Percentiles rank a stretch among this genome's conserved stretches.
Conservation (phyloP, 164 flowering plant species). For the Berberis thunbergii region DNA sequence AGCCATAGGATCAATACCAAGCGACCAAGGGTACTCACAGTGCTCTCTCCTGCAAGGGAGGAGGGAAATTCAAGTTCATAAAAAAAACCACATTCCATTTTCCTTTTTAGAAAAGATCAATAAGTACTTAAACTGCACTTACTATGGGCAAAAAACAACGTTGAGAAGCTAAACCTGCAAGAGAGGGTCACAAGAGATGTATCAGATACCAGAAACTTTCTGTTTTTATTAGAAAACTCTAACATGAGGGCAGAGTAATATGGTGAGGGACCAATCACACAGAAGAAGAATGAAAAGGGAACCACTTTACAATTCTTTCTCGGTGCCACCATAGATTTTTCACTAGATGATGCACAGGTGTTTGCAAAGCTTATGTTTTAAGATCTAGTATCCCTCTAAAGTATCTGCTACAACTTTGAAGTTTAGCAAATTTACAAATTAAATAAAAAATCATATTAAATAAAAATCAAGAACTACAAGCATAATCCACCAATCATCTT, state of each 20-base stretch:
- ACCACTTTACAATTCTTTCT: too few relatives aligned
- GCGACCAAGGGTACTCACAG: conserved; percentile 25
- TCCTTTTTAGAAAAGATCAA: conserved; percentile 1
- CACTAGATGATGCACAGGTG: too few relatives aligned
- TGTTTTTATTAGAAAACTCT: background rate
- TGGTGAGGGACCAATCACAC: background rate
- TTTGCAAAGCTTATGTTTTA: too few relatives aligned
- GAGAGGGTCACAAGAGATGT: conserved; percentile 5
- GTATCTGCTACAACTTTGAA: too few relatives aligned
- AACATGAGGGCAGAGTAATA: background rate
- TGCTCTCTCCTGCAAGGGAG: conserved; percentile 23
- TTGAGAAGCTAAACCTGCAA: conserved; percentile 83
- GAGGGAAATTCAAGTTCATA: background rate
- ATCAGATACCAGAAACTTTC: conserved; percentile 4
- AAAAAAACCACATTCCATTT: conserved; percentile 1
- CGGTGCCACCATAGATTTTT: too few relatives aligned
- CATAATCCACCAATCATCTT: too few relatives aligned
- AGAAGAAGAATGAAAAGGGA: background rate
- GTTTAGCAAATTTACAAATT: too few relatives aligned
- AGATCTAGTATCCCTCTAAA: too few relatives aligned
- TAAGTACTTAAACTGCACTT: conserved; percentile 24
- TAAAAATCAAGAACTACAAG: too few relatives aligned
- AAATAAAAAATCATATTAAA: too few relatives aligned
- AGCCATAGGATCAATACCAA: conserved; percentile 28
- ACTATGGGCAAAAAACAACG: conserved; percentile 63